A percentile compares a stretch with the other conserved stretches of the same genome.
phyloP scores from a whole-genome alignment of 805 yeast genomes.

The Yarrowia keelungensis region DNA sequence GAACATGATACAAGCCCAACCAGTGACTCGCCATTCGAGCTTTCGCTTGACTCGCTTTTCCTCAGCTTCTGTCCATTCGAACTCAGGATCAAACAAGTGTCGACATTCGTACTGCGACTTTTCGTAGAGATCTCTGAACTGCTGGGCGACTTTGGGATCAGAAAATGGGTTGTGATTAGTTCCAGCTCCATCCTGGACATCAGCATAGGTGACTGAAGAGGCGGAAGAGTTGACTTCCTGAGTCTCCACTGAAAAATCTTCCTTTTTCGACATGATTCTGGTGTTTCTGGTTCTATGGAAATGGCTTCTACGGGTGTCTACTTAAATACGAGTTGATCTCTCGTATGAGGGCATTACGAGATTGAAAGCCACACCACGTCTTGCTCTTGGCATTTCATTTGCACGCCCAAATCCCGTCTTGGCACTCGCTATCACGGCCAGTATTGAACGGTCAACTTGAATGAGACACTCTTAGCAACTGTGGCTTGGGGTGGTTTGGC shows the following conservation, averaged over 20 bases:
- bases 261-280: slow-evolving; percentile 16
- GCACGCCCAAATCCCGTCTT: neutral
- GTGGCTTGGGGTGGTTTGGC: slow-evolving; percentile 9
- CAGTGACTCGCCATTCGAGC: slow-evolving; percentile 62
- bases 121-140: slow-evolving; percentile 58
- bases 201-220: slow-evolving; percentile 15
- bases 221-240: slow-evolving; percentile 8
- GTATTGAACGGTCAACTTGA: neutral
- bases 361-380: neutral
- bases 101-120: slow-evolving; percentile 61
- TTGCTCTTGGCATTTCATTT: slow-evolving; percentile 8
- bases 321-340: neutral
- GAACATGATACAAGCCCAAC: slow-evolving; percentile 67
- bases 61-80: slow-evolving; percentile 62
- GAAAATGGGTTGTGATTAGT: slow-evolving; percentile 48
- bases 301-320: neutral
- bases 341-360: neutral
- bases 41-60: slow-evolving; percentile 59
- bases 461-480: neutral
- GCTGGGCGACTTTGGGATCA: slow-evolving; percentile 56
- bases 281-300: neutral
- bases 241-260: neutral
- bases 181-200: slow-evolving; percentile 19
- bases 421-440: neutral
- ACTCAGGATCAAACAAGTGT: slow-evolving; percentile 62